Percentiles rank a stretch among this genome's conserved stretches.
These are phyloP conservation scores for Pulveroboletus sp. DNA, from an alignment of 768 basidiomycete genomes.

Conservation along the genomic window DNA sequence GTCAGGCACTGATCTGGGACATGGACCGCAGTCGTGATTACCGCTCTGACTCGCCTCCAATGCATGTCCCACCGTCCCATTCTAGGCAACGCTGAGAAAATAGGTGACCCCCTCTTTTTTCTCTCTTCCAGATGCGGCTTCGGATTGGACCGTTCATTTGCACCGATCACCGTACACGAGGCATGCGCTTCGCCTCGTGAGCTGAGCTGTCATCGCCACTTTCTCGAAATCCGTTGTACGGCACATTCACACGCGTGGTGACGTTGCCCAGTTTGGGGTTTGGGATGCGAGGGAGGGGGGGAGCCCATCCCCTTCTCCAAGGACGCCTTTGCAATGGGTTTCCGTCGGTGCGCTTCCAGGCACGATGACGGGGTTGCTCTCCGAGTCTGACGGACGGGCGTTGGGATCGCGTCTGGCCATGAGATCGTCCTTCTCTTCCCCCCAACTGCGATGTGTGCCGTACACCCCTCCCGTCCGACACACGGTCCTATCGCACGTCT, in stretches of 20 bases:
- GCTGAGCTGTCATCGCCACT: conserved; percentile 11
- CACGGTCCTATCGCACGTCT: conserved; percentile 5
- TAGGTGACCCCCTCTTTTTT: conserved; percentile 3
- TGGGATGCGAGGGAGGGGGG: no score
- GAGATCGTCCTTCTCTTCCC: conserved; percentile 1
- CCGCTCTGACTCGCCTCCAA: conserved; percentile 23
- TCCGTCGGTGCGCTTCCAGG: not conserved
- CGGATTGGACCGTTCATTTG: conserved; percentile 22
- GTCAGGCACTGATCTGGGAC: conserved; percentile 29
- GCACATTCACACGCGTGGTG: conserved; percentile 6
- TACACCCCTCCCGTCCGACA: conserved; percentile 5
- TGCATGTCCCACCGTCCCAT: conserved; percentile 22
- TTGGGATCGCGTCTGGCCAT: not conserved
- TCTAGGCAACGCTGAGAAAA: conserved; percentile 12
- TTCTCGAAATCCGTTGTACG: conserved; percentile 7
- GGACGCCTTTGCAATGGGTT: not conserved
- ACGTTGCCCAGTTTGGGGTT: not conserved
- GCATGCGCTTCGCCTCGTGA: conserved; percentile 15
- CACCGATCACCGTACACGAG: conserved; percentile 17
- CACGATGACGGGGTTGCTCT: not conserved
- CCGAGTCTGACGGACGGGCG: conserved; percentile 15
- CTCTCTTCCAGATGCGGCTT: conserved; percentile 27
- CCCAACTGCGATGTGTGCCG: not conserved
- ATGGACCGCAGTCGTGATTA: conserved; percentile 23
- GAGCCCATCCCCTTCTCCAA: not conserved